Percentiles rank a stretch among this genome's conserved stretches.
Evolutionary conservation across 352 stramenopile genomes (phyloP).

Genomic region (Phytophthora quininea): DNA sequence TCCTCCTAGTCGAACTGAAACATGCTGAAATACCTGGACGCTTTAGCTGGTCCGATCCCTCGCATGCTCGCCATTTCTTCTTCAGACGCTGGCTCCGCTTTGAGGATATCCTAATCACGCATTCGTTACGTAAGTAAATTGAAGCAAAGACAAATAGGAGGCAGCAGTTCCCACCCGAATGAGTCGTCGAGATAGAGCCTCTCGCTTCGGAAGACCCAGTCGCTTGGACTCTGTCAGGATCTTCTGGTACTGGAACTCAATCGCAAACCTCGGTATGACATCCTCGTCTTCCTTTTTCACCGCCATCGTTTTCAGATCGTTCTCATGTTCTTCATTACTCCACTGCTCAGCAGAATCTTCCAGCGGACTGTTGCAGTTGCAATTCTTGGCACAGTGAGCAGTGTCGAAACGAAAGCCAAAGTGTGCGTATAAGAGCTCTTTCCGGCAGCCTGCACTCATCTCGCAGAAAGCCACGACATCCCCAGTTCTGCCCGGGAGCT

Average conservation of each 20-base stretch:
- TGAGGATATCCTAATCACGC: slow-evolving; percentile 53
- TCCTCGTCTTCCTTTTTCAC: slow-evolving; percentile 11
- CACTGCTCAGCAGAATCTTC: slow-evolving; percentile 15
- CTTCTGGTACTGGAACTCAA: slow-evolving; percentile 75
- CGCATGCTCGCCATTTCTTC: slow-evolving; percentile 73
- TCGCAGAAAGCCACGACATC: slow-evolving; percentile 68
- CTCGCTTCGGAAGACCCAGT: slow-evolving; percentile 56
- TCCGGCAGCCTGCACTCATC: slow-evolving; percentile 53
- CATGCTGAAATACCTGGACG: slow-evolving; percentile 55
- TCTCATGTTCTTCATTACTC: slow-evolving; percentile 12
- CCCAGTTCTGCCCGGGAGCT: slow-evolving; percentile 47
- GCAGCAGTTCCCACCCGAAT: slow-evolving; percentile 39
- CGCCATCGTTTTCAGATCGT: not conserved
- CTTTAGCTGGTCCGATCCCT: slow-evolving; percentile 55
- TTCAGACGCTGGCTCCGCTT: slow-evolving; percentile 38
- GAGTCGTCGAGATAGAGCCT: slow-evolving; percentile 56
- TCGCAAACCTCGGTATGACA: slow-evolving; percentile 24
- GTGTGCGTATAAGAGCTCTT: slow-evolving; percentile 58
- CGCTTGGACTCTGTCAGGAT: slow-evolving; percentile 49
- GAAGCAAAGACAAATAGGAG: not conserved
- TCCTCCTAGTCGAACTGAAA: slow-evolving; percentile 40
- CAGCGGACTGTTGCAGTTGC: slow-evolving; percentile 58
- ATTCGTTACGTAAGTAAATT: not conserved
- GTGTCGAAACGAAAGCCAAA: slow-evolving; percentile 58
- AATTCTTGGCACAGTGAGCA: slow-evolving; percentile 49